Evolutionary conservation across 805 yeast species (phyloP), one percentile per base, ranked within the genome.

Genomic region (Zygosaccharomyces pseudorouxii): DNA sequence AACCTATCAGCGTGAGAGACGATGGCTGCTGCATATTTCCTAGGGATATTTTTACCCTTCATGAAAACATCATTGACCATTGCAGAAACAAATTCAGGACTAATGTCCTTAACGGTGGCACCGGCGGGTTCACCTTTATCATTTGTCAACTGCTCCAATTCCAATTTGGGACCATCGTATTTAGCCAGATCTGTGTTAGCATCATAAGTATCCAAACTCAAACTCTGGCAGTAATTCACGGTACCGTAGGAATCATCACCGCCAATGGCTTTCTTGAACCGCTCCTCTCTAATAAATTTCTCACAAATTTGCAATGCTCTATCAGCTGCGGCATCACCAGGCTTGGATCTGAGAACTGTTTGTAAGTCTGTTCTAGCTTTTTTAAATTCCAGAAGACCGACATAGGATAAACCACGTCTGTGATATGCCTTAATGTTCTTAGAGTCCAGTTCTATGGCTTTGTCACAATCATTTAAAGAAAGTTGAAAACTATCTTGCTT

Each of bases 211-310:
- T 51, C 53, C 22, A 66, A 52, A 29, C 49, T 54, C 25, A 63
- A 43, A 8, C 55, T 57, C 40, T 60, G 61, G 43, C 69, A 66
- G n/a, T 59, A 37, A 31, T 62, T 64, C 10, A 57, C 46, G 20
- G 49, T 57, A n/a, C 31, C 45, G 14, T 42, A 49, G 9, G 49
- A 46, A 52, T 74, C 78, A 27, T 80, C 89, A 29, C 80, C 89
- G 40, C 87, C 84, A 55, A 93, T 90, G 3, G 98, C 98, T 50
- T 77, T 77, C 63, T 86, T 95, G 65, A 92, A 93, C 18, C 89
- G 89, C 53, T 82, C 78, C 50, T 79, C 79, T 55, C 89, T 81
- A 49, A 88, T 72, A 43, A 85, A 75, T 58, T 76, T 79, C 42
- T 74, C 78, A 59, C 95, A 78, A 50, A 82, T 86, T 33, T 71